phyloP scores from a whole-genome alignment of 371 early-diverging fungal species.

The Mortierella sp. region DNA sequence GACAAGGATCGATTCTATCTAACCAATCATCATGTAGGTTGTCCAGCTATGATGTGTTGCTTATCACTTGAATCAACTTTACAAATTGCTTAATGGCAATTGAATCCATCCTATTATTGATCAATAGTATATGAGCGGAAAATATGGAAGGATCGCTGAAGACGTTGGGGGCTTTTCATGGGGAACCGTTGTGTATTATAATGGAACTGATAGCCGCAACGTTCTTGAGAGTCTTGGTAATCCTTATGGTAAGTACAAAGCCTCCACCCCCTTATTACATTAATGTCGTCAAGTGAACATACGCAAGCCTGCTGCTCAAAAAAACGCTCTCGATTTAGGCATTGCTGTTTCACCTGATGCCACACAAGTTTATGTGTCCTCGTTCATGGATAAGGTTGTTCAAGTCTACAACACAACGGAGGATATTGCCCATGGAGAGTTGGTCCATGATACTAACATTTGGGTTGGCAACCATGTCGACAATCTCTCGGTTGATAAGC shows the following conservation, averaged over 20 bases:
- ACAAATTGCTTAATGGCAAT: not conserved
- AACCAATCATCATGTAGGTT: slow-evolving; percentile 49
- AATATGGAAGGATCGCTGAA: slow-evolving; percentile 41
- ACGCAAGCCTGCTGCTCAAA: not conserved
- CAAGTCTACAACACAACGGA: slow-evolving; percentile 46
- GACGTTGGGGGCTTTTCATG: slow-evolving; percentile 35
- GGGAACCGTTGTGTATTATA: slow-evolving; percentile 49
- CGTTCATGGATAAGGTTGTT: slow-evolving; percentile 39
- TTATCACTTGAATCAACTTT: not conserved
- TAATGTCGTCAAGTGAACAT: not conserved
- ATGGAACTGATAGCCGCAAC: slow-evolving; percentile 32
- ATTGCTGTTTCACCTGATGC: slow-evolving; percentile 45
- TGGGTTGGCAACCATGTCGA: slow-evolving; percentile 52
- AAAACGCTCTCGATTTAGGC: slow-evolving; percentile 12
- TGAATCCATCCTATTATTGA: not conserved
- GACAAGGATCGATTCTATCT: slow-evolving; percentile 48
- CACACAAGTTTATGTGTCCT: slow-evolving; percentile 38
- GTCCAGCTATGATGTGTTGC: not conserved
- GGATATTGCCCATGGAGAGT: slow-evolving; percentile 26
- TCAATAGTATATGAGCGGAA: slow-evolving; percentile 24
- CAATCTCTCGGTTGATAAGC: slow-evolving; percentile 43
- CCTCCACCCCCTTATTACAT: not conserved
- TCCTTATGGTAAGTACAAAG: slow-evolving; percentile 35
- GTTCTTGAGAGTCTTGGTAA: slow-evolving; percentile 36
- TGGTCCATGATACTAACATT: slow-evolving; percentile 35